Conservation (phyloP, 768 basidiomycete genomes). For the Russula foetens region DNA sequence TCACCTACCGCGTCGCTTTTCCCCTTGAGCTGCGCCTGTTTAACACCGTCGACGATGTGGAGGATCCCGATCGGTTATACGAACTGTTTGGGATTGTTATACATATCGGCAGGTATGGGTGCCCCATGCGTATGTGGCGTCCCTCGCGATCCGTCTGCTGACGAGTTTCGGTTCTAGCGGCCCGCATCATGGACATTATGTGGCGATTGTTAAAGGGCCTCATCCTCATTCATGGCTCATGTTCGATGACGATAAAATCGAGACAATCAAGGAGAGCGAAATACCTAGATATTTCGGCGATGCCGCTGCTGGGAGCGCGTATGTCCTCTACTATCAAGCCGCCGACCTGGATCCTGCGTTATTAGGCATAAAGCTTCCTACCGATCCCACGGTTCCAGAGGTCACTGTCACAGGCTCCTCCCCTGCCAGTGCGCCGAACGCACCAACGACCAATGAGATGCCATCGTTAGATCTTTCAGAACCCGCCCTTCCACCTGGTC, state of each 20-base stretch:
- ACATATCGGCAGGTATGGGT: slow-evolving; percentile 90
- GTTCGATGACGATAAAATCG: slow-evolving; percentile 94
- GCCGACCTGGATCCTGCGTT: slow-evolving; percentile 70
- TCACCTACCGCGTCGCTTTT: slow-evolving; percentile 94
- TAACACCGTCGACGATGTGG: slow-evolving; percentile 92
- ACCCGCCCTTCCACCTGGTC: slow-evolving; percentile 9
- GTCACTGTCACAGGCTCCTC: slow-evolving; percentile 12
- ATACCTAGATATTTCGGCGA: slow-evolving; percentile 95
- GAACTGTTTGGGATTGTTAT: slow-evolving; percentile 95
- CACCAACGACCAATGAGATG: neutral
- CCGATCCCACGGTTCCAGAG: slow-evolving; percentile 20
- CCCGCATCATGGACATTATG: slow-evolving; percentile 98
- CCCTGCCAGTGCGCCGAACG: neutral
- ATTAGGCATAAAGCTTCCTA: slow-evolving; percentile 52
- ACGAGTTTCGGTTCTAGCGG: slow-evolving; percentile 45
- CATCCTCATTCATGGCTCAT: slow-evolving; percentile 72
- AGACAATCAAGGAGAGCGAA: slow-evolving; percentile 78
- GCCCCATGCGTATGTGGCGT: neutral
- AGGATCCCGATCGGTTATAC: slow-evolving; percentile 88
- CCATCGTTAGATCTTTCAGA: neutral
- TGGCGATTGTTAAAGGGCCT: slow-evolving; percentile 84
- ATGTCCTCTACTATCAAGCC: slow-evolving; percentile 96
- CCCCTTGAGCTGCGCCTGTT: slow-evolving; percentile 91
- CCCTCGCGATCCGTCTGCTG: slow-evolving; percentile 4
- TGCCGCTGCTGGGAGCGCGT: slow-evolving; percentile 77